phyloP scores from a whole-genome alignment of 495 filamentous ascomycete genomes.

The Aspergillus wentii region DNA sequence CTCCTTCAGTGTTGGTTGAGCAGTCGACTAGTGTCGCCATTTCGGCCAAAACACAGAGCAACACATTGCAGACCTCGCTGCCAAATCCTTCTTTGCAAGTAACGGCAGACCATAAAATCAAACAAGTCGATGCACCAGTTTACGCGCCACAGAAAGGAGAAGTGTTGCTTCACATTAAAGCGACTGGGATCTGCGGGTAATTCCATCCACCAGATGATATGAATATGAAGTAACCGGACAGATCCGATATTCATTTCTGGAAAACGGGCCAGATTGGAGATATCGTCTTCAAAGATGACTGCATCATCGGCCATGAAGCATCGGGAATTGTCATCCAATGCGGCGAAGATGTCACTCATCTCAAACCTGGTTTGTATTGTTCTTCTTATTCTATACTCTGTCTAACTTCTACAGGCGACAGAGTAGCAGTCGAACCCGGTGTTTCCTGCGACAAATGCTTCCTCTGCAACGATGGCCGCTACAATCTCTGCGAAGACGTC shows the following conservation, averaged over 20 bases:
- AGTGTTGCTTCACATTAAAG: slow-evolving; percentile 47
- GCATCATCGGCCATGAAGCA: slow-evolving; percentile 77
- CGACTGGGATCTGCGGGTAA: slow-evolving; percentile 43
- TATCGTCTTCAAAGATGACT: slow-evolving; percentile 59
- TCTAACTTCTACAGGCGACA: slow-evolving; percentile 53
- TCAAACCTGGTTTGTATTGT: slow-evolving; percentile 24
- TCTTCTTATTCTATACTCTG: background rate
- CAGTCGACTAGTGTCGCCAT: too few species aligned
- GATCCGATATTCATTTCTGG: slow-evolving; percentile 76
- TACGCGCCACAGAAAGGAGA: slow-evolving; percentile 40
- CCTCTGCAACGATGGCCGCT: slow-evolving; percentile 59
- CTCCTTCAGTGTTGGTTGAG: too few species aligned
- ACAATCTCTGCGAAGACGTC: slow-evolving; percentile 75
- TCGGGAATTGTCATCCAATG: slow-evolving; percentile 62
- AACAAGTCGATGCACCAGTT: slow-evolving; percentile 46
- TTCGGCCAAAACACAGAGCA: slow-evolving; percentile 7
- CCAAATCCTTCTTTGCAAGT: slow-evolving; percentile 53
- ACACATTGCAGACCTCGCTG: slow-evolving; percentile 14
- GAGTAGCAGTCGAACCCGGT: slow-evolving; percentile 72
- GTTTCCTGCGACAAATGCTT: slow-evolving; percentile 63
- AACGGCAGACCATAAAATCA: slow-evolving; percentile 49
- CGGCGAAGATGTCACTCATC: slow-evolving; percentile 39
- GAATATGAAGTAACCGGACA: too few species aligned
- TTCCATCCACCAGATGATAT: too few species aligned
- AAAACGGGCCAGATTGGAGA: slow-evolving; percentile 73